phyloP scores from a whole-genome alignment of 1,284 basidiomycete species.

The Bjerkandera adusta region DNA sequence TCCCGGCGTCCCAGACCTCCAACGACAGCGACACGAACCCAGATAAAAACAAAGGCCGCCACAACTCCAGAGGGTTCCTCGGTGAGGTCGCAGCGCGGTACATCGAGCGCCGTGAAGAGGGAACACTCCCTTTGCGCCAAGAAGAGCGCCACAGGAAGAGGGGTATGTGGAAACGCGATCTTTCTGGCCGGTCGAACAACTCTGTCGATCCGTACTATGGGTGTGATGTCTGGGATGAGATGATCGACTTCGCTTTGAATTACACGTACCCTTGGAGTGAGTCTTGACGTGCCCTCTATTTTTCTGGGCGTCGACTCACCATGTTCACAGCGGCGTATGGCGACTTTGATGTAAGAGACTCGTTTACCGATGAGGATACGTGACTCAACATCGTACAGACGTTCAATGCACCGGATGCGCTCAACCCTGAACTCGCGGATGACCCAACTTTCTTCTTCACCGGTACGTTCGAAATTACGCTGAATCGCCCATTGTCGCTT shows the following conservation, averaged over 20 bases:
- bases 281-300: slow-evolving; percentile 7
- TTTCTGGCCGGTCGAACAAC: slow-evolving; percentile 24
- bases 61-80: neutral
- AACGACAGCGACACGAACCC: too few relatives aligned
- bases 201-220: slow-evolving; percentile 34
- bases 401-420: slow-evolving; percentile 53
- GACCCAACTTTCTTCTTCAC: slow-evolving; percentile 56
- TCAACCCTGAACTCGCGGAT: slow-evolving; percentile 40
- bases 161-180: slow-evolving; percentile 21
- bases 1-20: too few relatives aligned
- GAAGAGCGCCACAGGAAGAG: slow-evolving; percentile 2
- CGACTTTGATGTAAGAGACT: neutral
- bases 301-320: neutral
- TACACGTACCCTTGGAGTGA: slow-evolving; percentile 33
- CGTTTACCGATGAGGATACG: neutral
- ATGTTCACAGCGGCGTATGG: neutral
- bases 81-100: neutral
- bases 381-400: slow-evolving; percentile 31
- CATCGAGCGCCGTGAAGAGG: neutral
- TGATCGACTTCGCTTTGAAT: slow-evolving; percentile 36
- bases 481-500: neutral
- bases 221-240: slow-evolving; percentile 34
- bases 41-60: too few relatives aligned
- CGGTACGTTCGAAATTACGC: slow-evolving; percentile 40
- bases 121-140: too few relatives aligned